Conservation (phyloP, 768 basidiomycete genomes). For the Hirschioporus abietinus region DNA sequence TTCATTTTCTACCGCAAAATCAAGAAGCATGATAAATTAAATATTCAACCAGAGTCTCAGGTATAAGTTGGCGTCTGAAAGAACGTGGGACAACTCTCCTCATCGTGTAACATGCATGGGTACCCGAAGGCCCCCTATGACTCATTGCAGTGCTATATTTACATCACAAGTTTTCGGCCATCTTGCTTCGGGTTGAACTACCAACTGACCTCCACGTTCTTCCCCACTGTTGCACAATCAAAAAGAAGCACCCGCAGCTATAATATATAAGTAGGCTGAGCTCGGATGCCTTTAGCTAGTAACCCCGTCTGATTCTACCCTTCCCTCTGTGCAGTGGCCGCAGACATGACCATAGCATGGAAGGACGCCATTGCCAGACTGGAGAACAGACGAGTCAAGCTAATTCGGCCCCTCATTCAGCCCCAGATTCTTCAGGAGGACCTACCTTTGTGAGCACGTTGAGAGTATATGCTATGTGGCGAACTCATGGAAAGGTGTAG, state of each 20-base stretch:
- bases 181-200: background rate
- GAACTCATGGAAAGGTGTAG: slow-evolving; percentile 29
- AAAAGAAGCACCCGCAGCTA: background rate
- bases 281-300: slow-evolving; percentile 2
- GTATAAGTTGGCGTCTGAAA: too few species aligned
- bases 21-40: background rate
- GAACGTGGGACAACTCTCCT: background rate
- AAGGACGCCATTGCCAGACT: slow-evolving; percentile 75
- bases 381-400: slow-evolving; percentile 84
- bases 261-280: background rate
- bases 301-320: slow-evolving; percentile 3
- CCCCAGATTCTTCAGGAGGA: slow-evolving; percentile 95
- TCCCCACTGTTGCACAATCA: background rate
- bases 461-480: slow-evolving; percentile 15
- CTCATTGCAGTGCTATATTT: background rate
- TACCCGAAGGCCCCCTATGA: background rate
- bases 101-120: background rate
- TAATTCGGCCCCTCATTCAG: slow-evolving; percentile 84
- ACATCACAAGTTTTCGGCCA: background rate
- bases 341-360: slow-evolving; percentile 67
- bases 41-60: too few species aligned
- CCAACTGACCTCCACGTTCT: background rate
- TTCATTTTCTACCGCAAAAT: too few species aligned
- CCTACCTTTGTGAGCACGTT: slow-evolving; percentile 58
- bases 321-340: slow-evolving; percentile 38